These are phyloP conservation scores for Metschnikowia noctiluminum DNA, from an alignment of 805 yeast species.

Conservation along the genomic window DNA sequence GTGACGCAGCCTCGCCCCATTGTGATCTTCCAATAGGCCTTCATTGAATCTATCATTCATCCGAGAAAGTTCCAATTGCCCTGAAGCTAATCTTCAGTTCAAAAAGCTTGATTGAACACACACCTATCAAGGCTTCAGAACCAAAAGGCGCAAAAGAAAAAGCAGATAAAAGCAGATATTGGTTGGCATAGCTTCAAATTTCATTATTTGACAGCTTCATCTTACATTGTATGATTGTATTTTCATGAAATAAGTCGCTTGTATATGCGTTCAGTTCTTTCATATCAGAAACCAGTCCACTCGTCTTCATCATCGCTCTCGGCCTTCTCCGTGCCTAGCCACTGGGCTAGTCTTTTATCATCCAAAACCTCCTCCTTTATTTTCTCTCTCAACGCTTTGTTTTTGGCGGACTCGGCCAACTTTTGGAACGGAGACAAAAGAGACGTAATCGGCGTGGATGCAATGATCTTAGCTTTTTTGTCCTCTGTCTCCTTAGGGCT, in stretches of 20 bases:
- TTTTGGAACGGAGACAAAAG: constrained; percentile 60
- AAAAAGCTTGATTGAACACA: too few species aligned
- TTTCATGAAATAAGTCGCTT: too few species aligned
- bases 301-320: constrained; percentile 25
- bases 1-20: too few species aligned
- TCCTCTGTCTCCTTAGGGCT: constrained; percentile 15
- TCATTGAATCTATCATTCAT: too few species aligned
- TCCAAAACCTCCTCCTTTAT: constrained; percentile 62
- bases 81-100: too few species aligned
- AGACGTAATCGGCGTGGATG: constrained; percentile 48
- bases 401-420: constrained; percentile 45
- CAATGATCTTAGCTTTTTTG: constrained; percentile 32
- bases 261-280: too few species aligned
- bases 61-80: too few species aligned
- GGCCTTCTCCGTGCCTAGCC: constrained; percentile 52
- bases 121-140: too few species aligned
- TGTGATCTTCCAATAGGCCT: too few species aligned
- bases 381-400: constrained; percentile 63
- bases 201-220: neutral
- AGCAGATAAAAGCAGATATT: too few species aligned
- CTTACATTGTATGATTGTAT: neutral
- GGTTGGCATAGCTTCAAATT: too few species aligned
- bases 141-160: too few species aligned
- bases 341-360: constrained; percentile 59
- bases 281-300: constrained; percentile 19